Conservation (phyloP, 495 filamentous ascomycete genomes). For the Neurospora tetrasperma region DNA sequence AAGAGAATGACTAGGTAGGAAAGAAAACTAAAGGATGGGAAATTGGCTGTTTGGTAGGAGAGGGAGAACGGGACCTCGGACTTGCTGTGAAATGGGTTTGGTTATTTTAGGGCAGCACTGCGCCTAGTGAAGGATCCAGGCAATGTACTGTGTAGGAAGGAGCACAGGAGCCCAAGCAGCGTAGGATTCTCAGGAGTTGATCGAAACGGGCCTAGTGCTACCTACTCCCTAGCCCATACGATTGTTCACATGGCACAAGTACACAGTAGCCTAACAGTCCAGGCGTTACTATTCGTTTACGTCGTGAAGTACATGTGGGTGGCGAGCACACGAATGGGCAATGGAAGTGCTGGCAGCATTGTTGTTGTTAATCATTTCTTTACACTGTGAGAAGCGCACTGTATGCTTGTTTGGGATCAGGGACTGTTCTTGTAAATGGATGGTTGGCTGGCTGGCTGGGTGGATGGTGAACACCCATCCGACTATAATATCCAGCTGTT, state of each 20-base stretch:
- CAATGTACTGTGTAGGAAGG: not conserved
- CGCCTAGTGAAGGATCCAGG: not conserved
- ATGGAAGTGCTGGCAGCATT: not conserved
- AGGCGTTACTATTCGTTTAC: not conserved
- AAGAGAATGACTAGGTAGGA: not conserved
- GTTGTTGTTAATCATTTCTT: not conserved
- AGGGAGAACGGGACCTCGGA: not conserved
- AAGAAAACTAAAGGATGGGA: not conserved
- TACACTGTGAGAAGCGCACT: not conserved
- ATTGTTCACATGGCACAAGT: not conserved
- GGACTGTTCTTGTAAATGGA: not conserved
- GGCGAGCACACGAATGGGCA: not conserved
- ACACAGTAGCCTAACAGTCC: not conserved
- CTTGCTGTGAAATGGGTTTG: not conserved
- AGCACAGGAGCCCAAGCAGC: not conserved
- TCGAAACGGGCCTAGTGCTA: slow-evolving; percentile 19
- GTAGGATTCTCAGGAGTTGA: slow-evolving; percentile 22
- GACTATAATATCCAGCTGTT: not conserved
- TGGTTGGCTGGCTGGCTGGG: not conserved
- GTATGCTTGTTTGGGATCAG: not conserved
- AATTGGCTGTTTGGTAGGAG: not conserved
- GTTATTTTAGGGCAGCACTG: not conserved
- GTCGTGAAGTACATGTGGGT: not conserved
- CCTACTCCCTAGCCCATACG: not conserved
- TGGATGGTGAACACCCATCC: not conserved